phyloP scores from a whole-genome alignment of 1,139 yeast species.

The Geotrichum phurueaensis region DNA sequence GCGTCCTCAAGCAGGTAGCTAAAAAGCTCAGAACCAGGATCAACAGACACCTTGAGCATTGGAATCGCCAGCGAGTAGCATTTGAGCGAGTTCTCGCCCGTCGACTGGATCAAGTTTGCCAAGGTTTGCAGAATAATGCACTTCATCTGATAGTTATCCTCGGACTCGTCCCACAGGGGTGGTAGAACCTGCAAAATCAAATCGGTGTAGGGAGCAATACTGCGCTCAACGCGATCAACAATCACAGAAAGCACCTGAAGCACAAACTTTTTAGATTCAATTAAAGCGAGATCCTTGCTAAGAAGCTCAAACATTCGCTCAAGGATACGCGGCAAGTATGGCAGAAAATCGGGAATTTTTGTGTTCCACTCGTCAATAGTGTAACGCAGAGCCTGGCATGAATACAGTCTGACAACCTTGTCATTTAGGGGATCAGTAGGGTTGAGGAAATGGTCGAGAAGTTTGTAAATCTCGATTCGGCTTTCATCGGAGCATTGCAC shows the following conservation, averaged over 20 bases:
- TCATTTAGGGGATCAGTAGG: constrained; percentile 49
- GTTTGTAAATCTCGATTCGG: constrained; percentile 53
- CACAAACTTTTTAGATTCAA: constrained; percentile 71
- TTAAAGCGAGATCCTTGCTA: constrained; percentile 45
- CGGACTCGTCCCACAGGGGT: constrained; percentile 61
- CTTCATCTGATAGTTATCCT: constrained; percentile 58
- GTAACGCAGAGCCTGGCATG: constrained; percentile 63
- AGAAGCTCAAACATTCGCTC: constrained; percentile 43
- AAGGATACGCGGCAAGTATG: constrained; percentile 54
- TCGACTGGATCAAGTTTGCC: constrained; percentile 56
- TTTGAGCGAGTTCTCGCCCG: constrained; percentile 52
- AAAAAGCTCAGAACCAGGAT: constrained; percentile 55
- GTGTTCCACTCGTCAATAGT: constrained; percentile 86
- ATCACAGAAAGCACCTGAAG: constrained; percentile 61
- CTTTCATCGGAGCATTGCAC: constrained; percentile 57
- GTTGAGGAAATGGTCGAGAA: constrained; percentile 46
- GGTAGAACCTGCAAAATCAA: constrained; percentile 62
- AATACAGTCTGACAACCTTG: constrained; percentile 67
- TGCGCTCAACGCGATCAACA: constrained; percentile 47
- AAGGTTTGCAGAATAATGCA: constrained; percentile 66
- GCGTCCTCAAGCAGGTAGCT: constrained; percentile 80
- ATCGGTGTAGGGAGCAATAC: constrained; percentile 33
- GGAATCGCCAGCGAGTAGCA: constrained; percentile 66
- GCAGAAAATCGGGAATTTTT: constrained; percentile 57
- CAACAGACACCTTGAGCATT: constrained; percentile 56